Evolutionary conservation across 106 monocot species (phyloP), one percentile per base, ranked within the genome.

Genomic region (Dactylorhiza incarnata): DNA sequence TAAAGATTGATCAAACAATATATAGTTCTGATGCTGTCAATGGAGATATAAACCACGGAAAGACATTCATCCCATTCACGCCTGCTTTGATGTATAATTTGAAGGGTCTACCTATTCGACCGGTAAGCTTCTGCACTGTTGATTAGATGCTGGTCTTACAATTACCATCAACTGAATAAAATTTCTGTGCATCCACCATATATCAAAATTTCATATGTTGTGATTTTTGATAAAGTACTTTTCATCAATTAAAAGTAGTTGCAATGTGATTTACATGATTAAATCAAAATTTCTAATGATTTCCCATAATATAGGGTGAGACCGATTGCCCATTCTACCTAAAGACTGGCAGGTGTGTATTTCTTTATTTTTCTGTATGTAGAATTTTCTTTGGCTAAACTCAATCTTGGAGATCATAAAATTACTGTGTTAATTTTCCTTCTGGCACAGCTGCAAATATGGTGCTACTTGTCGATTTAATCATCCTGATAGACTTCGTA

Each of bases 321-420:
- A 66, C 79, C 44, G 94, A 99, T 83, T 99, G 99, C 49, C 87
- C 94, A 69, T 99, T 99, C 85, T 99, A 99, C 75, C 72, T 94
- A 56, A 99, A 92, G 77, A 99, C 94, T 80, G 99, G 94, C 61
- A 99, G 97, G 97, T 97, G 76, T 51, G 51, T 19, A 48, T 49
- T 72, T 48, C 10, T 72, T 72, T 8, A n/a, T 72, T 72, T 10
- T 72, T 17, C 44, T 45, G 19, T 26, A 26, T 65, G 26, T 10
- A 13, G 20, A 20, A 58, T 19, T 4, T 9, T 19, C 26, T 13
- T 48, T 72, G 49, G 9, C 47, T 3, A 20, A 69, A 45, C 3
- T 46, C 12, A 45, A 69, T 69, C n/a, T 46, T 53, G 73, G 44
- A 43, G 13, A 22, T 20, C 26, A 14, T 19, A 2, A 56, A 49